Conservation (phyloP, 2,329 filamentous ascomycete species). For the Alternaria tenuissima region DNA sequence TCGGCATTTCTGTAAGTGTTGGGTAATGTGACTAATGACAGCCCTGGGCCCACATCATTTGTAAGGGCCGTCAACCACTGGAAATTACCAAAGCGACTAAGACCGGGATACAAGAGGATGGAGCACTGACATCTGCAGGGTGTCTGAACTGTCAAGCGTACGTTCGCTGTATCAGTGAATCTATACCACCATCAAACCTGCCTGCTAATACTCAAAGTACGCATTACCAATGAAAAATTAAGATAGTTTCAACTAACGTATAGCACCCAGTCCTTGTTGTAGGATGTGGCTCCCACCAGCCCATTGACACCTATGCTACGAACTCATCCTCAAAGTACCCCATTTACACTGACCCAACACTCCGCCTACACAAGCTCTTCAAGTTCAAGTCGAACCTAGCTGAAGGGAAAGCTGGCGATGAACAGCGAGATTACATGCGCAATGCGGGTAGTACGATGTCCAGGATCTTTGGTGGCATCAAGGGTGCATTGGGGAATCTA, state of each 20-base stretch:
- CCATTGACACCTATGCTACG: slow-evolving; percentile 29
- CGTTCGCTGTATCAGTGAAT: slow-evolving; percentile 27
- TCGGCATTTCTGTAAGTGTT: slow-evolving; percentile 32
- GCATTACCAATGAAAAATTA: neutral
- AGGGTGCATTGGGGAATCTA: slow-evolving; percentile 26
- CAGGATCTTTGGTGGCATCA: slow-evolving; percentile 28
- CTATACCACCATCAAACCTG: slow-evolving; percentile 28
- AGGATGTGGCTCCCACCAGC: slow-evolving; percentile 35
- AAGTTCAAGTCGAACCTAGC: slow-evolving; percentile 30
- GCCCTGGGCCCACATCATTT: neutral
- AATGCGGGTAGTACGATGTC: slow-evolving; percentile 23
- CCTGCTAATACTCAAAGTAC: slow-evolving; percentile 31
- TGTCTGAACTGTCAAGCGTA: slow-evolving; percentile 39
- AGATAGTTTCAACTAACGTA: neutral
- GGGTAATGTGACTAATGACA: neutral
- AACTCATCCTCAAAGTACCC: slow-evolving; percentile 29
- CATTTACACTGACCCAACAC: slow-evolving; percentile 35
- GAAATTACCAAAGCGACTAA: neutral
- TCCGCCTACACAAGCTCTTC: slow-evolving; percentile 28
- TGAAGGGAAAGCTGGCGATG: slow-evolving; percentile 20
- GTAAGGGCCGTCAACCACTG: neutral
- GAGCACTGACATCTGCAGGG: slow-evolving; percentile 18
- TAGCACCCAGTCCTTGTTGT: slow-evolving; percentile 27
- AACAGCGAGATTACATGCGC: slow-evolving; percentile 34
- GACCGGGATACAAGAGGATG: neutral